phyloP scores from a whole-genome alignment of 2,329 filamentous ascomycete species.

The Talaromyces sp. region DNA sequence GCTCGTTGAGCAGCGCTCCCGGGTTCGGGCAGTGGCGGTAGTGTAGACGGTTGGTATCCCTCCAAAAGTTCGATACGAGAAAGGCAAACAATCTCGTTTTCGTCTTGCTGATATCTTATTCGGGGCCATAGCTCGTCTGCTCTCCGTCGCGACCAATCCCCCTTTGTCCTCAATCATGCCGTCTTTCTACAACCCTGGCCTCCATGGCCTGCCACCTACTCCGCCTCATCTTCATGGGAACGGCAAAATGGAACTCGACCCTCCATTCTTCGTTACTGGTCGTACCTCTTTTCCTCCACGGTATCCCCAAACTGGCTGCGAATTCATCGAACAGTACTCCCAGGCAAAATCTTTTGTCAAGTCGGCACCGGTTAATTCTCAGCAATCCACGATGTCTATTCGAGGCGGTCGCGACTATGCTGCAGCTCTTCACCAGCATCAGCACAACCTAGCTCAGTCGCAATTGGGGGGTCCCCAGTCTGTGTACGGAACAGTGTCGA shows the following conservation, averaged over 20 bases:
- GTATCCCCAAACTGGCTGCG: conserved; percentile 43
- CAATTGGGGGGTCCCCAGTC: conserved; percentile 26
- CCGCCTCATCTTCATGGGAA: conserved; percentile 40
- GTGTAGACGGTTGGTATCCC: conserved; percentile 42
- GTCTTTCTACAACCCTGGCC: conserved; percentile 41
- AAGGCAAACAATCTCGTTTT: background rate
- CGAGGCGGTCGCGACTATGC: conserved; percentile 35
- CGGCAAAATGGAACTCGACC: conserved; percentile 38
- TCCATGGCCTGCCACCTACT: conserved; percentile 42
- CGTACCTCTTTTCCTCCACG: conserved; percentile 41
- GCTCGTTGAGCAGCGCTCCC: conserved; percentile 41
- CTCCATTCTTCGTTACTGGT: conserved; percentile 38
- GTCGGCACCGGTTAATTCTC: conserved; percentile 33
- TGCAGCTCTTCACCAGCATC: conserved; percentile 19
- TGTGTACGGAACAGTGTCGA: conserved; percentile 35
- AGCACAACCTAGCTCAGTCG: conserved; percentile 25
- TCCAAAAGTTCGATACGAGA: conserved; percentile 7
- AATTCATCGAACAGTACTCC: conserved; percentile 48
- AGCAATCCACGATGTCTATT: conserved; percentile 30
- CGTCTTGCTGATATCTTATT: conserved; percentile 24
- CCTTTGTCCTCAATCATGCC: conserved; percentile 34
- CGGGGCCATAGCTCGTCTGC: conserved; percentile 33
- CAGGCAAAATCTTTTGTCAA: conserved; percentile 42
- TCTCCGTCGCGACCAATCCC: conserved; percentile 34
- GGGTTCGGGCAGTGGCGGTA: conserved; percentile 37